Percentiles rank a stretch among this genome's conserved stretches.
These are phyloP conservation scores for Chlorella sp. DNA, from an alignment of 139 green algal genomes.

Conservation along the genomic window DNA sequence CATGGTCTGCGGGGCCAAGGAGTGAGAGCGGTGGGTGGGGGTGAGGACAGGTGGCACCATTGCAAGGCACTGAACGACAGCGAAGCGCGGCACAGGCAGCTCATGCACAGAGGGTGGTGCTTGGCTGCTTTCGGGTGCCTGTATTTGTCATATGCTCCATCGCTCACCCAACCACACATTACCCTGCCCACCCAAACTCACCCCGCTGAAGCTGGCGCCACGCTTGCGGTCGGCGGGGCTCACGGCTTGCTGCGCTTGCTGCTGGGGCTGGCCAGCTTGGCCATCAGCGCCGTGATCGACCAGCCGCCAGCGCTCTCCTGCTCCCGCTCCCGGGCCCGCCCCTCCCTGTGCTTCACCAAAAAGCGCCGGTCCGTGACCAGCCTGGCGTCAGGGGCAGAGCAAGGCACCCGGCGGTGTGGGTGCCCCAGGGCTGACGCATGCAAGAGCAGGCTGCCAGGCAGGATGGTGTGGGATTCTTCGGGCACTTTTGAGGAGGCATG, in stretches of 20 bases:
- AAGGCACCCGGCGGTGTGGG: neutral
- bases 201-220: neutral
- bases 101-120: neutral
- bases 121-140: neutral
- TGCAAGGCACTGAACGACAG: neutral
- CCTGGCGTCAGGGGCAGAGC: neutral
- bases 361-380: neutral
- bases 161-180: no score
- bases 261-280: neutral
- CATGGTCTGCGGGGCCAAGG: neutral
- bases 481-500: neutral
- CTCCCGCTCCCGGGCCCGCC: neutral
- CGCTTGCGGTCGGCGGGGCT: neutral
- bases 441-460: neutral
- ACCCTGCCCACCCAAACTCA: neutral
- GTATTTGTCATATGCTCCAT: no score
- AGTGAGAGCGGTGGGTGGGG: neutral
- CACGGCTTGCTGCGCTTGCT: neutral
- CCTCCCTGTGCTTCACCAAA: slow-evolving; percentile 10
- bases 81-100: neutral
- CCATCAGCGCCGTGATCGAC: slow-evolving; percentile 7
- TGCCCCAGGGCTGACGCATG: neutral
- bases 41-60: no score
- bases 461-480: neutral
- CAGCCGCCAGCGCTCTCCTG: slow-evolving; percentile 13